These are phyloP conservation scores for Ricinus communis DNA, from an alignment of 345 rosid species.

Conservation along the genomic window DNA sequence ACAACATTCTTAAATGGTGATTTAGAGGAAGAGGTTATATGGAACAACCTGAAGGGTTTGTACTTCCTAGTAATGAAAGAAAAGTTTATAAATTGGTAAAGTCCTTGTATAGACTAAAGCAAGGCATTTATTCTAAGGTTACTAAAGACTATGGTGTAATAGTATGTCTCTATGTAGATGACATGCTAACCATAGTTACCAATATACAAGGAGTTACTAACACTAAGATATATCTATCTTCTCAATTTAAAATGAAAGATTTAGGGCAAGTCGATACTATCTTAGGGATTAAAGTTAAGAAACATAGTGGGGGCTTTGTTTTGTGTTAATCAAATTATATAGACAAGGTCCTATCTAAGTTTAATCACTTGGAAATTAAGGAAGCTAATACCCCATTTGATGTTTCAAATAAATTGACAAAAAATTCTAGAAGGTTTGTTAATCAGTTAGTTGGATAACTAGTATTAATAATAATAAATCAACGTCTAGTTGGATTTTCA, in stretches of 20 bases:
- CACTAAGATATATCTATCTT: too few relatives aligned
- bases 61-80: neutral
- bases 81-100: neutral
- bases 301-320: neutral
- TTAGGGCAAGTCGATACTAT: neutral
- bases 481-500: too few relatives aligned
- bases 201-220: neutral
- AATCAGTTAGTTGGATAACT: too few relatives aligned
- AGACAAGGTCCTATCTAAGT: neutral
- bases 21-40: neutral
- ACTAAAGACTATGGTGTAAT: neutral
- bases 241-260: neutral
- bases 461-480: too few relatives aligned
- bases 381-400: neutral
- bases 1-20: neutral
- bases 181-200: neutral
- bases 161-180: neutral
- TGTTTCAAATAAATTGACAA: neutral
- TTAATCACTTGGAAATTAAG: neutral
- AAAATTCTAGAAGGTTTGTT: neutral
- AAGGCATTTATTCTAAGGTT: neutral
- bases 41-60: too few relatives aligned
- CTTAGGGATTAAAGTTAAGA: neutral
- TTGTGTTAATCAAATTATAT: neutral
- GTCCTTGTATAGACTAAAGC: neutral